Conservation (phyloP, 177 flowering plant genomes). For the Telopea speciosissima region DNA sequence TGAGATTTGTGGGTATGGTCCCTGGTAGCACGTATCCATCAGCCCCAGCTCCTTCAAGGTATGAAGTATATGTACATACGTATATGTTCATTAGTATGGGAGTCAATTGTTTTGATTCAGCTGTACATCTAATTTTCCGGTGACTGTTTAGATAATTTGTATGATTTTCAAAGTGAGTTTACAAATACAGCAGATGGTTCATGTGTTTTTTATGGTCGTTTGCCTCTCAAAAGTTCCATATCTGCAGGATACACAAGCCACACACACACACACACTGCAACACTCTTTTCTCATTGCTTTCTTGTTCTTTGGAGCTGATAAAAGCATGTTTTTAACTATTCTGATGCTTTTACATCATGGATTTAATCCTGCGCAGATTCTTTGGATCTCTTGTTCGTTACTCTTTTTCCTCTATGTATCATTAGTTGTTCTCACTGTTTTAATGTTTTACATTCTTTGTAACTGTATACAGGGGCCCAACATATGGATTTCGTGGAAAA, state of each 20-base stretch:
- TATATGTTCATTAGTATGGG: too few relatives aligned
- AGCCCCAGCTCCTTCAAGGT: constrained; percentile 50
- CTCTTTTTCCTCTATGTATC: background rate
- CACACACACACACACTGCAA: too few relatives aligned
- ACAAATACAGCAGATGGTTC: too few relatives aligned
- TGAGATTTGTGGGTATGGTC: constrained; percentile 46
- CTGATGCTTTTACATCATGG: background rate
- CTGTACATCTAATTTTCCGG: too few relatives aligned
- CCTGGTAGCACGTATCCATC: constrained; percentile 37
- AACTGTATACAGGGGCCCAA: constrained; percentile 53
- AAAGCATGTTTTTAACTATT: background rate
- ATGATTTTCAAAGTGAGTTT: too few relatives aligned
- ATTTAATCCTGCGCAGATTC: background rate
- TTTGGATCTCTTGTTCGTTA: background rate
- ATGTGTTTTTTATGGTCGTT: too few relatives aligned
- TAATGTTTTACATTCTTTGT: constrained; percentile 2
- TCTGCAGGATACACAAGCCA: too few relatives aligned
- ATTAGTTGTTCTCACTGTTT: background rate
- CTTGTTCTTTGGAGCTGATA: background rate
- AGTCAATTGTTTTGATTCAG: too few relatives aligned
- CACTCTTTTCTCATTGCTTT: background rate
- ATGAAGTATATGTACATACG: constrained; percentile 6
- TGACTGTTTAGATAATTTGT: too few relatives aligned
- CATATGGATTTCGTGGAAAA: constrained; percentile 63
- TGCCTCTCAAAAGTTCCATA: too few relatives aligned